Evolutionary conservation across 1,284 basidiomycete genomes (phyloP), one percentile per base, ranked within the genome.

Genomic region (Takashimella koratensis): DNA sequence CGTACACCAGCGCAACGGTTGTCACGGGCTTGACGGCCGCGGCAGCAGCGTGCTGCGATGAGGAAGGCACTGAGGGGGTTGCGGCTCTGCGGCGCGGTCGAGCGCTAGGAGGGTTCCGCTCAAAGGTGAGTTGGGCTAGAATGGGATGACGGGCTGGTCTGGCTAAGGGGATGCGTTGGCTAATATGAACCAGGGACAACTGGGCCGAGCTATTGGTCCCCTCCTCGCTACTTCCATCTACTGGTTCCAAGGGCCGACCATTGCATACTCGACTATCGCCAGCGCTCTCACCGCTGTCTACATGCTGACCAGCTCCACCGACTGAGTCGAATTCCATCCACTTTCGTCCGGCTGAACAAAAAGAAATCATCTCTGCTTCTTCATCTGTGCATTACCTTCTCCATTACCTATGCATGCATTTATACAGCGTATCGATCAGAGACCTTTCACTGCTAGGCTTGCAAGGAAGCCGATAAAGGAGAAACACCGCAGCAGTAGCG

Each of bases 1-100:
- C 89, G 1, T 93, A 90, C 76, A 93, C 92, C 1, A 87, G 85
- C 56, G 91, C 92, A 3, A 94, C 90, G 2, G 91, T 94, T 45
- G 92, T 96, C 55, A 94, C 88, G 66, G 83, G 88, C 3, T 78
- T 96, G 57, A 95, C 90, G 43, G 84, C 90, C 20, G 83, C 86
- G 56, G 91, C 90, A 10, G 90, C 88, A 8, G 73, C 90, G 59
- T 88, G 91, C 74, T 91, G 89, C 63, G 88, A 93, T 67, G 88
- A 73, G 19, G 66, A 67, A 19, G 62, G 87, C 22, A 78, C 75
- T 3, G 74, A 70, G 2, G 73, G 81, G 83, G 53, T 48, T 26
- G 46, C 58, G 26, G 45, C 36, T 24, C 47, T 67, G 42, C 53
- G 58, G 44, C 40, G 61, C 36, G 91, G 91, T n/a, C 82, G 82